Conservation (phyloP, 371 early-diverging fungal species). For the Amoeboaphelidium protococcarum region DNA sequence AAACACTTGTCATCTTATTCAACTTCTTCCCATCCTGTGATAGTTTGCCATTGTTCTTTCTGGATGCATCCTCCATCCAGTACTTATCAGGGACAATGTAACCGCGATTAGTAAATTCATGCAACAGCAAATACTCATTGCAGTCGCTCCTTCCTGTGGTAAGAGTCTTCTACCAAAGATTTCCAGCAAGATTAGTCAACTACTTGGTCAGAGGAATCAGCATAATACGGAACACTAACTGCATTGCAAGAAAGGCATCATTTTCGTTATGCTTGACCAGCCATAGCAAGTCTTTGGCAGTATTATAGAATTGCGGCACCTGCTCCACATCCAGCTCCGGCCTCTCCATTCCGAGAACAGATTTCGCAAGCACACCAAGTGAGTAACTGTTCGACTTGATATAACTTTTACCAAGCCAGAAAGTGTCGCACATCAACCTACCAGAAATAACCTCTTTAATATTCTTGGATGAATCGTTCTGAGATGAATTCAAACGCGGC, state of each 20-base stretch:
- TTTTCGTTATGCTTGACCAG: constrained; percentile 50
- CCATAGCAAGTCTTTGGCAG: constrained; percentile 25
- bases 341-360: constrained; percentile 49
- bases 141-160: constrained; percentile 91
- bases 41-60: constrained; percentile 1
- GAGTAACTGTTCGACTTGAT: constrained; percentile 62
- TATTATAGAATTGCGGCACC: constrained; percentile 22
- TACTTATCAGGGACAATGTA: constrained; percentile 21
- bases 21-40: neutral
- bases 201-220: constrained; percentile 80
- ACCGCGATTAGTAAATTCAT: constrained; percentile 49
- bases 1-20: neutral
- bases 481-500: too few species aligned
- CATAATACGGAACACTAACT: constrained; percentile 64
- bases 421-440: constrained; percentile 85
- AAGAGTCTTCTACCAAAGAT: constrained; percentile 64
- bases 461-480: too few species aligned
- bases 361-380: constrained; percentile 41
- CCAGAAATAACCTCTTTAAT: constrained; percentile 36
- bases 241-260: constrained; percentile 51
- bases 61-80: constrained; percentile 1
- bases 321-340: constrained; percentile 55
- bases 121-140: constrained; percentile 90
- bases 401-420: constrained; percentile 45
- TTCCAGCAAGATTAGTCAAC: constrained; percentile 76